phyloP scores from a whole-genome alignment of 768 basidiomycete species.

The Lyophyllum semitale region DNA sequence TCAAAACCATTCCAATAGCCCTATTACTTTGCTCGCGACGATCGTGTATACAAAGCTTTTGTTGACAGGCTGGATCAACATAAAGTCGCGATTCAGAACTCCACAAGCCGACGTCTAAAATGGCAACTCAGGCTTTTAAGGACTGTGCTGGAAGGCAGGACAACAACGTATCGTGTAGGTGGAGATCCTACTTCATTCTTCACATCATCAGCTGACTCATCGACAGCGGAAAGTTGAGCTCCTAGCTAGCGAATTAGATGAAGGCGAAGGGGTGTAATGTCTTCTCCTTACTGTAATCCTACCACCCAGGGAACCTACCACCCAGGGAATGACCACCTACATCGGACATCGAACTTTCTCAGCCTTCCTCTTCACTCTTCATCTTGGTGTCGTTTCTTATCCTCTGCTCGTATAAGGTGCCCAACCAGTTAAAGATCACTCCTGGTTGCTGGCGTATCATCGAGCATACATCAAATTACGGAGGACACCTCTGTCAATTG shows the following conservation, averaged over 20 bases:
- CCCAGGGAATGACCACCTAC: conserved; percentile 5
- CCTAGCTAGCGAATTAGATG: conserved; percentile 63
- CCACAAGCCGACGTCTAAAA: conserved; percentile 57
- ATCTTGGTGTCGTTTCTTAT: neutral
- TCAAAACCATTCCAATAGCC: conserved; percentile 42
- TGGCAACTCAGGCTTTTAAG: conserved; percentile 71
- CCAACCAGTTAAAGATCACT: conserved; percentile 59
- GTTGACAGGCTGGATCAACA: conserved; percentile 47
- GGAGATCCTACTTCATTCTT: neutral
- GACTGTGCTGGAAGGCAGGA: conserved; percentile 66
- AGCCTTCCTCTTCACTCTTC: neutral
- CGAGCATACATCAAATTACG: conserved; percentile 59
- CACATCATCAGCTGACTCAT: conserved; percentile 3
- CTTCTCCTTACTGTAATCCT: conserved; percentile 6
- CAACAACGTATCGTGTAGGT: conserved; percentile 66
- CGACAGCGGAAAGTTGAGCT: conserved; percentile 64
- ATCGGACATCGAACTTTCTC: neutral
- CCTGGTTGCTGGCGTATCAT: conserved; percentile 73
- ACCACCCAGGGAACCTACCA: conserved; percentile 19
- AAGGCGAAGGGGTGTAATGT: conserved; percentile 52
- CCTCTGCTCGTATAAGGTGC: conserved; percentile 78
- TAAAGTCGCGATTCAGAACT: conserved; percentile 47
- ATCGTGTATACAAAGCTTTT: conserved; percentile 79
- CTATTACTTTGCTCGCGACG: conserved; percentile 94
- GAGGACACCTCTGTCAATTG: neutral